phyloP scores from a whole-genome alignment of 768 basidiomycete genomes.

The Mycena floridula region DNA sequence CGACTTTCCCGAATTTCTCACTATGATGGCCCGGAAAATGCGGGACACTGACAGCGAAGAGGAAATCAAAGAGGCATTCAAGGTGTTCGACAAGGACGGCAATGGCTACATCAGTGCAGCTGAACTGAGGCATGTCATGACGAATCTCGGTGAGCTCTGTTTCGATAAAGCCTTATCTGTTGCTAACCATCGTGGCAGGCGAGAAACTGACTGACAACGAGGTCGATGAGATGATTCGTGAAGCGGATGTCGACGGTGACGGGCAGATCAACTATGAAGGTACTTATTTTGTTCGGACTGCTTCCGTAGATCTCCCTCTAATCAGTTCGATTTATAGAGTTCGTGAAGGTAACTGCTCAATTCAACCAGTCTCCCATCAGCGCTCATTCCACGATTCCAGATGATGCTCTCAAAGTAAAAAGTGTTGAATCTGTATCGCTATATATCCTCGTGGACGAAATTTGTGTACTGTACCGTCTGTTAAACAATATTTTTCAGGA shows the following conservation, averaged over 20 bases:
- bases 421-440: too few species aligned
- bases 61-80: constrained; percentile 95
- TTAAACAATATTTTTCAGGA: too few species aligned
- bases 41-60: constrained; percentile 89
- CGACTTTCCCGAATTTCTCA: constrained; percentile 79
- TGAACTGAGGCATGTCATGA: constrained; percentile 91
- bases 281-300: constrained; percentile 15
- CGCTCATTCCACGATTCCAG: constrained; percentile 24
- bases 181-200: constrained; percentile 29
- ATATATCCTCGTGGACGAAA: too few species aligned
- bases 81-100: constrained; percentile 94
- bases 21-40: constrained; percentile 84
- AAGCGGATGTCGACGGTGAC: constrained; percentile 91
- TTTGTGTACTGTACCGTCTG: too few species aligned
- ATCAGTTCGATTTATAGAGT: constrained; percentile 44
- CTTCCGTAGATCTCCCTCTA: constrained; percentile 2
- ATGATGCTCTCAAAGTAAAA: constrained; percentile 71
- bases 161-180: neutral
- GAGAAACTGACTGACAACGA: constrained; percentile 85
- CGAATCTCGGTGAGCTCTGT: constrained; percentile 70
- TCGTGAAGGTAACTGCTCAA: constrained; percentile 52
- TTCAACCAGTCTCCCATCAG: constrained; percentile 5
- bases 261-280: constrained; percentile 90
- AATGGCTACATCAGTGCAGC: constrained; percentile 85
- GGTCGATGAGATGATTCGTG: constrained; percentile 96